phyloP scores from a whole-genome alignment of 2,329 filamentous ascomycete genomes.

The Cytospora chrysosperma region DNA sequence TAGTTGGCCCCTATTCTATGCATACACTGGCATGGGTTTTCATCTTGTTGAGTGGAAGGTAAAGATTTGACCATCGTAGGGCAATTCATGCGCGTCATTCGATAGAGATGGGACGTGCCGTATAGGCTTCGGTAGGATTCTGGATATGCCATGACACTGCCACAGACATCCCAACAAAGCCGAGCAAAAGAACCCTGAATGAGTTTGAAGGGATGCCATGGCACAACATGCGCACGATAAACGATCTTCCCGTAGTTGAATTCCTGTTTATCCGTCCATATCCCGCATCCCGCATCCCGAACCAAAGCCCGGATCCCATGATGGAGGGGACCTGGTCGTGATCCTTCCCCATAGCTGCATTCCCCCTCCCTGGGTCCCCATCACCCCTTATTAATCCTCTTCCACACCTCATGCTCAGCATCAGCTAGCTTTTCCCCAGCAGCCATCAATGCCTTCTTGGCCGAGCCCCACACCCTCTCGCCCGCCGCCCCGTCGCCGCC shows the following conservation, averaged over 20 bases:
- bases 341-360: neutral
- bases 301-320: neutral
- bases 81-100: neutral
- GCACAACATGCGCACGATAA: neutral
- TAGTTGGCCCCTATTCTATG: neutral
- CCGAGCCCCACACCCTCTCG: conserved; percentile 52
- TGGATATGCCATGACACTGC: neutral
- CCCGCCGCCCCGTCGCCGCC: conserved; percentile 34
- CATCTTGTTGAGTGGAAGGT: neutral
- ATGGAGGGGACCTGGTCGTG: neutral
- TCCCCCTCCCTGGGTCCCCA: too few relatives aligned
- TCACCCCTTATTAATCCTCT: conserved; percentile 55
- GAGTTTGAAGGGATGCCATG: neutral
- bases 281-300: neutral
- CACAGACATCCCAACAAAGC: neutral
- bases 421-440: conserved; percentile 58
- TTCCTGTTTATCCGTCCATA: neutral
- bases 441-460: conserved; percentile 56
- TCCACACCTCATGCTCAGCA: conserved; percentile 63
- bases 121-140: too few relatives aligned
- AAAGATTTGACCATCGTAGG: neutral
- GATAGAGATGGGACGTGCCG: neutral
- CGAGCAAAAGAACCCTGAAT: neutral
- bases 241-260: neutral
- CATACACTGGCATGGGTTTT: neutral